Conservation (phyloP, 768 basidiomycete genomes). For the Austroboletus festivus region DNA sequence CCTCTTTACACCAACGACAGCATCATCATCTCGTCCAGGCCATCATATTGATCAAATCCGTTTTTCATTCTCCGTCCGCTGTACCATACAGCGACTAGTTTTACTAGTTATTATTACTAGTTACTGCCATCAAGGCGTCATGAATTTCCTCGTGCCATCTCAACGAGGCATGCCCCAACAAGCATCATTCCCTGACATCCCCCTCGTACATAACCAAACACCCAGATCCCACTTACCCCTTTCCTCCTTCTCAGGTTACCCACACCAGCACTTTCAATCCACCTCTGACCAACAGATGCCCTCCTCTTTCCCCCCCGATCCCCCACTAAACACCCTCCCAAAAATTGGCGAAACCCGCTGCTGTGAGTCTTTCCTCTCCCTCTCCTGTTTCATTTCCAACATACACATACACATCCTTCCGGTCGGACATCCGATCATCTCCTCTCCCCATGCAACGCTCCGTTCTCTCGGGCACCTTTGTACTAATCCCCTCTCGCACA, state of each 20-base stretch:
- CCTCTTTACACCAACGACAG: background rate
- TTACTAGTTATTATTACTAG: conserved; percentile 19
- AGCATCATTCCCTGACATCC: conserved; percentile 22
- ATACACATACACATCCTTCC: too few species aligned
- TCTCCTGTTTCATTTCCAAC: conserved; percentile 13
- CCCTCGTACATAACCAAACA: conserved; percentile 32
- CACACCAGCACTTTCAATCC: conserved; percentile 31
- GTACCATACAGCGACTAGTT: conserved; percentile 15
- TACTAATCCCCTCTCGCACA: conserved; percentile 15
- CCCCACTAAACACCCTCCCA: conserved; percentile 39
- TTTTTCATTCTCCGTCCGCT: conserved; percentile 20
- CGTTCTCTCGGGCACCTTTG: conserved; percentile 14
- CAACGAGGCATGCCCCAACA: conserved; percentile 34
- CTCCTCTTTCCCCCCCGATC: conserved; percentile 35
- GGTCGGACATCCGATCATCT: conserved; percentile 30
- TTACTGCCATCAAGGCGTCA: conserved; percentile 25
- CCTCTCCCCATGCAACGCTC: conserved; percentile 8
- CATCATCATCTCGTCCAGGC: conserved; percentile 1
- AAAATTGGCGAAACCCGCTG: conserved; percentile 72
- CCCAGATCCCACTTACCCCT: conserved; percentile 36
- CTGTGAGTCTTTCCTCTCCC: conserved; percentile 48
- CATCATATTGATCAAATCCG: conserved; percentile 14
- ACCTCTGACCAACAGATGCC: conserved; percentile 27
- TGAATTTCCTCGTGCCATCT: conserved; percentile 35
- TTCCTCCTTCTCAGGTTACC: conserved; percentile 37